These are phyloP conservation scores for Silene vulgaris DNA, from an alignment of 179 eudicot genomes.

Conservation along the genomic window DNA sequence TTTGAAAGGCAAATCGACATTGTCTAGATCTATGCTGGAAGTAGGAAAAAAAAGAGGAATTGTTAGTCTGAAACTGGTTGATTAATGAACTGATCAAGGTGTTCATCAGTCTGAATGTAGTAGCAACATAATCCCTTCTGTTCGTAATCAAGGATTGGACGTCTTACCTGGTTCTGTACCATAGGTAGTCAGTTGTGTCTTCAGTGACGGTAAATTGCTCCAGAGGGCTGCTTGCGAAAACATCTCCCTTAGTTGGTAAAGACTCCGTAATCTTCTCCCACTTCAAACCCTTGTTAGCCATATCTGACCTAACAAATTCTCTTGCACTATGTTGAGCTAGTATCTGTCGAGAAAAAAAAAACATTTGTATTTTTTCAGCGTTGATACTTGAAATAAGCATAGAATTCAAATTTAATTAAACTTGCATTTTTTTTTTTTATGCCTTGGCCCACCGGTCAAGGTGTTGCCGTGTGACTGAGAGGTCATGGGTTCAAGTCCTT, in stretches of 20 bases:
- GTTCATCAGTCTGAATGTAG: conserved; percentile 4
- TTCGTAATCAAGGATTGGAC: not conserved
- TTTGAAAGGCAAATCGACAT: conserved; percentile 60
- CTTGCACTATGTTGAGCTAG: conserved; percentile 71
- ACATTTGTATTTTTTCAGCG: not conserved
- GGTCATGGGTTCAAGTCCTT: too few relatives aligned
- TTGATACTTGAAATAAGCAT: too few relatives aligned
- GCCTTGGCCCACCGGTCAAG: too few relatives aligned
- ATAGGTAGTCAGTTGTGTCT: conserved; percentile 71
- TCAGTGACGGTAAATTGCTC: conserved; percentile 52
- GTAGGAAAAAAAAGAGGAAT: not conserved
- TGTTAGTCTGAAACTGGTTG: not conserved
- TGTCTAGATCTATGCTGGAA: conserved; percentile 53
- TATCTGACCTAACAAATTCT: conserved; percentile 40
- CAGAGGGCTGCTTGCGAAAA: conserved; percentile 27
- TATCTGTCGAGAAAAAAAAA: conserved; percentile 35
- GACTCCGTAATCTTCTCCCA: conserved; percentile 65
- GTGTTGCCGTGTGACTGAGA: too few relatives aligned
- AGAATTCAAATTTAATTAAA: too few relatives aligned
- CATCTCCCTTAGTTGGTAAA: conserved; percentile 32
- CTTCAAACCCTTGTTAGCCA: conserved; percentile 34
- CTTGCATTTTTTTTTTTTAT: too few relatives aligned
- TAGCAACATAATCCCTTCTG: not conserved
- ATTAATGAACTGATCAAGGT: not conserved
- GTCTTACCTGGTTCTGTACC: conserved; percentile 43